phyloP scores from a whole-genome alignment of 129 eudicot species.

The Flaveria trinervia region DNA sequence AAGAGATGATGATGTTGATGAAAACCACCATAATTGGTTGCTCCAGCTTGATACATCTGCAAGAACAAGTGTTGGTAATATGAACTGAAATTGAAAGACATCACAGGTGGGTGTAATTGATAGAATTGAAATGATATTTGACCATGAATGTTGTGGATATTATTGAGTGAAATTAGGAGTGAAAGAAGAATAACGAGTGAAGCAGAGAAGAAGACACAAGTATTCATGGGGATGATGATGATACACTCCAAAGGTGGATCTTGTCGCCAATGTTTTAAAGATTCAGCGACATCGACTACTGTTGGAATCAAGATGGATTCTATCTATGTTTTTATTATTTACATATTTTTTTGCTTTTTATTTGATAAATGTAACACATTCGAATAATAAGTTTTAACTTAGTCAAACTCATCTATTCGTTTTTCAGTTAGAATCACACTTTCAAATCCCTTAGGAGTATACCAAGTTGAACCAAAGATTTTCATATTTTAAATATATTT shows the following conservation, averaged over 20 bases:
- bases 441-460: no score
- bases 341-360: no score
- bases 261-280: constrained; percentile 7
- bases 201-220: constrained; percentile 36
- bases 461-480: no score
- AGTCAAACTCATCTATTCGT: no score
- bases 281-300: background rate
- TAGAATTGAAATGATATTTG: background rate
- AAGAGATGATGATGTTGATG: background rate
- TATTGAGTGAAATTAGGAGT: constrained; percentile 35
- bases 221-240: no score
- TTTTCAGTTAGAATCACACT: no score
- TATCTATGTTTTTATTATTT: background rate
- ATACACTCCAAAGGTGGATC: background rate
- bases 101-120: background rate
- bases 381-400: no score
- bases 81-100: background rate
- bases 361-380: no score
- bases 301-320: background rate
- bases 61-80: background rate
- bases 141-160: constrained; percentile 34
- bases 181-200: constrained; percentile 42
- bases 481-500: no score
- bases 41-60: constrained; percentile 37
- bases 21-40: constrained; percentile 10